A percentile compares a stretch with the other conserved stretches of the same genome.
phyloP scores from a whole-genome alignment of 139 green algal genomes.

The Auxenochlorella pyrenoidosa region DNA sequence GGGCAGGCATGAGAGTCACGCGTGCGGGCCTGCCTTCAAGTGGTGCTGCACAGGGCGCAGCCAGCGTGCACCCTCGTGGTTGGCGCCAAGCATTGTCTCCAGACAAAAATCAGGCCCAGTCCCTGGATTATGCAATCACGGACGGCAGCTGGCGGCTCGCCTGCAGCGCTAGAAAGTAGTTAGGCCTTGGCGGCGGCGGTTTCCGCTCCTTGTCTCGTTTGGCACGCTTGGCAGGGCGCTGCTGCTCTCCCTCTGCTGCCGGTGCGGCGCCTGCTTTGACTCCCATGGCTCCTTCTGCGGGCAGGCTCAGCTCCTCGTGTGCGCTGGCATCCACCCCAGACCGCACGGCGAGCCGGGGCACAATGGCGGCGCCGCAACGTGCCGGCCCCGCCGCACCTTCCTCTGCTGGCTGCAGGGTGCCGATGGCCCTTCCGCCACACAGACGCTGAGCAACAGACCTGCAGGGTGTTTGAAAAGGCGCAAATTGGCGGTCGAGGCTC shows the following conservation, averaged over 20 bases:
- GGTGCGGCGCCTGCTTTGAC: no score
- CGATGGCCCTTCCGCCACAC: background rate
- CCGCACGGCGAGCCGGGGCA: background rate
- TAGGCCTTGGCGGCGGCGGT: conserved; percentile 1
- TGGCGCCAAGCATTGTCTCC: no score
- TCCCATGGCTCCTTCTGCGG: background rate
- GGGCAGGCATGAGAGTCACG: background rate
- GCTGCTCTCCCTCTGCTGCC: background rate
- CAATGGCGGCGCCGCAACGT: background rate
- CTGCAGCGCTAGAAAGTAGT: conserved; percentile 9
- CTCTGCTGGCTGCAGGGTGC: background rate
- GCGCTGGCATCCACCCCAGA: background rate
- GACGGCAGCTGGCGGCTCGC: background rate
- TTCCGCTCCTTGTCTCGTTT: background rate
- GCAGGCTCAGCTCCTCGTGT: background rate
- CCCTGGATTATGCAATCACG: background rate
- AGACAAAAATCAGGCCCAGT: no score
- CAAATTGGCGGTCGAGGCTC: background rate
- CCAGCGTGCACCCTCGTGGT: no score
- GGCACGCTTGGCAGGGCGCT: background rate
- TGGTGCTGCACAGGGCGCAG: background rate
- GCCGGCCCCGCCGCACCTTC: background rate
- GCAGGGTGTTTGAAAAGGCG: background rate
- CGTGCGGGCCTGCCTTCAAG: no score
- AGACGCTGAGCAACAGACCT: background rate